These are phyloP conservation scores for Artomyces pyxidatus DNA, from an alignment of 768 basidiomycete genomes.

Conservation along the genomic window DNA sequence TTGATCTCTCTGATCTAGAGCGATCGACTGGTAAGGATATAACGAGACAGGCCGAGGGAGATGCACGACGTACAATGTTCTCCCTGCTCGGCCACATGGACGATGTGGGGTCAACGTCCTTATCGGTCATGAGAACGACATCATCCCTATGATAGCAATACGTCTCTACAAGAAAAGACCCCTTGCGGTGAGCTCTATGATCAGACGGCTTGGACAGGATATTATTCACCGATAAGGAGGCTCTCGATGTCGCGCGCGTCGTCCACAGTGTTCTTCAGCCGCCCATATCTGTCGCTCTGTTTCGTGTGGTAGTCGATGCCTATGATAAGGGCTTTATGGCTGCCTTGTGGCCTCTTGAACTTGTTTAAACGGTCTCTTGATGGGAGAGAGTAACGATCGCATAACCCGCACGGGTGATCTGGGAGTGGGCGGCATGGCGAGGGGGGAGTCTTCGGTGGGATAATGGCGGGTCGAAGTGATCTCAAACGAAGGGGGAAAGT, in stretches of 20 bases:
- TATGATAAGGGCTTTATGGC: constrained; percentile 2
- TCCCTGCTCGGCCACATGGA: constrained; percentile 1
- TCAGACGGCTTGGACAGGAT: not conserved
- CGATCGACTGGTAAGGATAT: not conserved
- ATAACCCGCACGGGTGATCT: too few relatives aligned
- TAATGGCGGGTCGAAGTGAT: too few relatives aligned
- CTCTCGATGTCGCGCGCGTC: not conserved
- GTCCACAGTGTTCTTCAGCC: not conserved
- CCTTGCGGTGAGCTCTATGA: not conserved
- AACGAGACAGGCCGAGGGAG: not conserved
- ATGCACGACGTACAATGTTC: constrained; percentile 1
- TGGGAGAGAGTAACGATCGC: too few relatives aligned
- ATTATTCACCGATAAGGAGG: not conserved
- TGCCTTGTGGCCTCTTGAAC: too few relatives aligned
- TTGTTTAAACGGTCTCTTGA: too few relatives aligned
- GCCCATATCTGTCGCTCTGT: too few relatives aligned
- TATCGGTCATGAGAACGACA: constrained; percentile 2
- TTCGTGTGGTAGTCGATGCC: constrained; percentile 1
- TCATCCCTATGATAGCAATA: not conserved
- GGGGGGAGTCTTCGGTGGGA: too few relatives aligned
- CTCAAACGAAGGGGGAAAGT: too few relatives aligned
- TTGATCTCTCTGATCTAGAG: constrained; percentile 4
- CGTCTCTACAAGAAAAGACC: not conserved
- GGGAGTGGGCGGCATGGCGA: too few relatives aligned
- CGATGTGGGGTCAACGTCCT: not conserved